phyloP scores from a whole-genome alignment of 768 basidiomycete genomes.

The Russula sp. region DNA sequence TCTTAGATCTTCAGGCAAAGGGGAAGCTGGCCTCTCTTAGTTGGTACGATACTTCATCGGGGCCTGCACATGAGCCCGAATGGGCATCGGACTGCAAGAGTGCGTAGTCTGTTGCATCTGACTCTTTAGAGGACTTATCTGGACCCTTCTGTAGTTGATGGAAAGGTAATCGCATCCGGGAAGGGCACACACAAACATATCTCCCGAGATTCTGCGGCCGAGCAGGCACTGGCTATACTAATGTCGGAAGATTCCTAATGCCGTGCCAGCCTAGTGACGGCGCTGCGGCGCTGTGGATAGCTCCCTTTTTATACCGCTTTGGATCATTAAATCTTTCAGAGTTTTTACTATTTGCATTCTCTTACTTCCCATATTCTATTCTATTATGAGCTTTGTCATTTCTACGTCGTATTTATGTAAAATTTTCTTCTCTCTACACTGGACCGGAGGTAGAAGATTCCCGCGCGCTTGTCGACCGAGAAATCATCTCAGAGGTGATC shows the following conservation, averaged over 20 bases:
- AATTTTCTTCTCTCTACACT: neutral
- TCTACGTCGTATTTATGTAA: constrained; percentile 14
- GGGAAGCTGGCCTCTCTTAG: constrained; percentile 30
- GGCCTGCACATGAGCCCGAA: constrained; percentile 34
- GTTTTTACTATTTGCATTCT: neutral
- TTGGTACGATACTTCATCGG: constrained; percentile 35
- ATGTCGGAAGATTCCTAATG: neutral
- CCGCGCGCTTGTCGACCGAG: neutral
- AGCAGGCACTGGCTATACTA: constrained; percentile 9
- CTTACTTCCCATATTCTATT: neutral
- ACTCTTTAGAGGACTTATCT: neutral
- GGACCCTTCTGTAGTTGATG: constrained; percentile 15
- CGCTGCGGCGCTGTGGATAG: neutral
- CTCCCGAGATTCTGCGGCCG: constrained; percentile 16
- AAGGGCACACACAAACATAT: constrained; percentile 17
- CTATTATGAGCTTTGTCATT: neutral
- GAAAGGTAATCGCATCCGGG: constrained; percentile 10
- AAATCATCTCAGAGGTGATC: neutral
- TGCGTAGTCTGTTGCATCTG: constrained; percentile 23
- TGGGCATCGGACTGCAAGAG: constrained; percentile 58
- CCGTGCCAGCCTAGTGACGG: too few relatives aligned
- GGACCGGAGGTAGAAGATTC: neutral
- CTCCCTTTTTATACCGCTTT: neutral
- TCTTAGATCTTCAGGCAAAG: constrained; percentile 34
- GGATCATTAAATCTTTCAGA: neutral